phyloP scores from a whole-genome alignment of 2,329 filamentous ascomycete genomes.

The Thielaviopsis punctulata region DNA sequence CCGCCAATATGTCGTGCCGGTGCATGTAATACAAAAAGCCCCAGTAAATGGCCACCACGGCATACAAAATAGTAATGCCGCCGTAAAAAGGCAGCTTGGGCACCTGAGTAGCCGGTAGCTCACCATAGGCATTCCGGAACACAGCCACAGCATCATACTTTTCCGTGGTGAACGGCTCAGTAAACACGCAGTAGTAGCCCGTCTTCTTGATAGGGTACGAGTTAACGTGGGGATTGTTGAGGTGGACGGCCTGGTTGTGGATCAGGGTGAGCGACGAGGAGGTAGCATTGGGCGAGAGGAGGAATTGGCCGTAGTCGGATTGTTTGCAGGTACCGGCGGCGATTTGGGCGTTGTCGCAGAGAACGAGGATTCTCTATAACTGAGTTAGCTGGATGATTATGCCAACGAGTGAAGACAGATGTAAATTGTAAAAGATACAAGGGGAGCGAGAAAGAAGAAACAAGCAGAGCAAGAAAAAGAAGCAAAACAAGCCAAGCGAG shows the following conservation, averaged over 20 bases:
- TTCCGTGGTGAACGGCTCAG: conserved; percentile 47
- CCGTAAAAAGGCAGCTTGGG: conserved; percentile 96
- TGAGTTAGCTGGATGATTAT: conserved; percentile 24
- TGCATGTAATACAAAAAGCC: conserved; percentile 91
- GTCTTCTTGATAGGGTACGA: conserved; percentile 79
- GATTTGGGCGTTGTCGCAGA: conserved; percentile 62
- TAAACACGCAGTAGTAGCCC: conserved; percentile 89
- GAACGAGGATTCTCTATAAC: conserved; percentile 25
- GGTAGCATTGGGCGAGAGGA: conserved; percentile 60
- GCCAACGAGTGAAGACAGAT: neutral
- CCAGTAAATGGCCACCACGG: conserved; percentile 75
- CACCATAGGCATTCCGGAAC: conserved; percentile 91
- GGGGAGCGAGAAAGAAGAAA: neutral
- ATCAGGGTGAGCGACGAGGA: conserved; percentile 54
- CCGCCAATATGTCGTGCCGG: conserved; percentile 81
- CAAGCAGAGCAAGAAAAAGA: neutral
- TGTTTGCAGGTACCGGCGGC: conserved; percentile 53
- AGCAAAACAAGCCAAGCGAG: neutral
- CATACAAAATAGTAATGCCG: conserved; percentile 83
- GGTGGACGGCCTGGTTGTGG: conserved; percentile 61
- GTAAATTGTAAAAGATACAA: neutral
- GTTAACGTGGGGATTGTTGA: conserved; percentile 56
- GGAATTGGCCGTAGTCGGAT: conserved; percentile 68
- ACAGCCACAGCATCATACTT: conserved; percentile 70
- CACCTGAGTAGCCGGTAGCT: conserved; percentile 88